Evolutionary conservation across 108 stramenopile genomes (phyloP).

Genomic region (Pseudonitzschia delicatissima): DNA sequence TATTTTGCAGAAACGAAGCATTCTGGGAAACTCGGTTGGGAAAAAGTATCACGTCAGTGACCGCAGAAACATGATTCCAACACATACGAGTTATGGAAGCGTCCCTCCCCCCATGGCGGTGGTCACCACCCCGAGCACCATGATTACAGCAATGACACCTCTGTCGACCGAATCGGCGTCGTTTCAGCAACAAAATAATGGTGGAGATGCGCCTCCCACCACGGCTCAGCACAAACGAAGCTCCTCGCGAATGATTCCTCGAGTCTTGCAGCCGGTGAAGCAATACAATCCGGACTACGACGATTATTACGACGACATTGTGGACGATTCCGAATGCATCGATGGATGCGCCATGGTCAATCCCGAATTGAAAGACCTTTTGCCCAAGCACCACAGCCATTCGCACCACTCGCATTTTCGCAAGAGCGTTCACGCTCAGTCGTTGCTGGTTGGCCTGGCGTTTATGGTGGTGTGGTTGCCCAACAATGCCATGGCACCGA

Average conservation of each 20-base stretch:
- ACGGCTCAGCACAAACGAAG: neutral
- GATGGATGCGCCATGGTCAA: neutral
- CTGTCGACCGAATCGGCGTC: neutral
- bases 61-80: neutral
- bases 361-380: neutral
- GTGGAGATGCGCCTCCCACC: neutral
- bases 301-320: neutral
- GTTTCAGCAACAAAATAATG: neutral
- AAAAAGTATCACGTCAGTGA: constrained; percentile 13
- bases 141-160: neutral
- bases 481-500: constrained; percentile 72
- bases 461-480: constrained; percentile 66
- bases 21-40: constrained; percentile 4
- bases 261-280: neutral
- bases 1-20: neutral
- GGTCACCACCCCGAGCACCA: neutral
- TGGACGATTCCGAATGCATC: neutral
- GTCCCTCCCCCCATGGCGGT: neutral
- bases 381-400: neutral
- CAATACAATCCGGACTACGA: neutral
- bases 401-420: neutral
- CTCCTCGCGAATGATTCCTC: neutral
- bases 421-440: constrained; percentile 60
- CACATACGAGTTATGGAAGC: neutral
- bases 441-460: constrained; percentile 55